Percentiles rank a stretch among this genome's conserved stretches.
phyloP scores from a whole-genome alignment of 345 rosid species.

The Salix caprea region DNA sequence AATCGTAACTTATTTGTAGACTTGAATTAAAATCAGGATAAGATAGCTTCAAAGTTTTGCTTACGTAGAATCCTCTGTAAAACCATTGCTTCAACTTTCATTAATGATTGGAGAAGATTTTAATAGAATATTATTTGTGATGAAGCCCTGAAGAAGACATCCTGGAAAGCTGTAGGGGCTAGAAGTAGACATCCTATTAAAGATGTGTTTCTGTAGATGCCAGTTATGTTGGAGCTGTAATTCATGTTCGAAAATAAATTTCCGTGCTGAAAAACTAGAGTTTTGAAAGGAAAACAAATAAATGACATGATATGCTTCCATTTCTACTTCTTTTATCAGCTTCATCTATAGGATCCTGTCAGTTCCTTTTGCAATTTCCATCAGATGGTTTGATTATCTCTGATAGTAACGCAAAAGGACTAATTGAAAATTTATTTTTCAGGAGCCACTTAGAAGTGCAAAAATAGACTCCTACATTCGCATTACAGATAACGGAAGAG shows the following conservation, averaged over 20 bases:
- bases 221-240: background rate
- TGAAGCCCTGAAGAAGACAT: background rate
- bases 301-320: background rate
- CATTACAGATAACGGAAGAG: slow-evolving; percentile 89
- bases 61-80: background rate
- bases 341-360: background rate
- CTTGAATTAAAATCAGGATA: background rate
- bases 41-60: background rate
- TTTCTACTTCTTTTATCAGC: background rate
- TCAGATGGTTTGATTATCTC: background rate
- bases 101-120: background rate
- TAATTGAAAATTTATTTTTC: slow-evolving; percentile 17
- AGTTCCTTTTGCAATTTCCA: background rate
- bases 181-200: background rate
- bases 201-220: background rate
- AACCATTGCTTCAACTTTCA: background rate
- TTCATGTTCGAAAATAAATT: background rate
- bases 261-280: background rate
- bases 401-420: background rate
- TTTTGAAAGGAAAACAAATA: background rate
- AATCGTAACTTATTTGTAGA: background rate
- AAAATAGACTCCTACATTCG: slow-evolving; percentile 65
- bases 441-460: slow-evolving; percentile 78
- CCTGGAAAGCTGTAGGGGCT: background rate
- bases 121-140: background rate